Evolutionary conservation across 148 eudicot genomes (phyloP).

Genomic region (Vaccinium macrocarpon): DNA sequence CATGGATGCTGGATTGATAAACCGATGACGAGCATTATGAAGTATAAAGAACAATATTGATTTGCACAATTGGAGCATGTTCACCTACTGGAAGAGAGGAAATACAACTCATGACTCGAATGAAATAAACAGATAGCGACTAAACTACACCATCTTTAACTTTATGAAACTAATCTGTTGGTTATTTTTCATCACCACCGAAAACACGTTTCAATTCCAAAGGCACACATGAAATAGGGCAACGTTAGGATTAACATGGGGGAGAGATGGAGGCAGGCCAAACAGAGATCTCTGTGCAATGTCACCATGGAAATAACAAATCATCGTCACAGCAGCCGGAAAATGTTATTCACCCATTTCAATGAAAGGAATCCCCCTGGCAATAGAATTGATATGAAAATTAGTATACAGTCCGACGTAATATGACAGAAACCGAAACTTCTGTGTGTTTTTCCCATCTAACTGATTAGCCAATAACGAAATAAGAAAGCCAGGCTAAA

Average conservation of each 20-base stretch:
- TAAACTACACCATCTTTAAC: neutral
- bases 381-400: constrained; percentile 22
- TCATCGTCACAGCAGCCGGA: neutral
- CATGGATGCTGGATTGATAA: neutral
- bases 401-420: neutral
- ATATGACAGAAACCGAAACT: neutral
- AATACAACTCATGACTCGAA: neutral
- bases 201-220: neutral
- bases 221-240: neutral
- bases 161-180: neutral
- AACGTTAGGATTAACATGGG: neutral
- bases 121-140: neutral
- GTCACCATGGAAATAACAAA: neutral
- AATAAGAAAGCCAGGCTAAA: neutral
- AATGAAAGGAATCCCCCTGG: constrained; percentile 57
- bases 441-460: neutral
- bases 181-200: neutral
- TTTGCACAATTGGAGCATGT: neutral
- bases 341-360: constrained; percentile 27
- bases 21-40: neutral
- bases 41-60: neutral
- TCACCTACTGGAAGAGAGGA: neutral
- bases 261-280: neutral
- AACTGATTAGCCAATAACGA: neutral
- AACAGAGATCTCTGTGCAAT: neutral